Base-by-base conservation (phyloP, 306 rosid genomes). In the Gillenia trifoliata region DNA sequence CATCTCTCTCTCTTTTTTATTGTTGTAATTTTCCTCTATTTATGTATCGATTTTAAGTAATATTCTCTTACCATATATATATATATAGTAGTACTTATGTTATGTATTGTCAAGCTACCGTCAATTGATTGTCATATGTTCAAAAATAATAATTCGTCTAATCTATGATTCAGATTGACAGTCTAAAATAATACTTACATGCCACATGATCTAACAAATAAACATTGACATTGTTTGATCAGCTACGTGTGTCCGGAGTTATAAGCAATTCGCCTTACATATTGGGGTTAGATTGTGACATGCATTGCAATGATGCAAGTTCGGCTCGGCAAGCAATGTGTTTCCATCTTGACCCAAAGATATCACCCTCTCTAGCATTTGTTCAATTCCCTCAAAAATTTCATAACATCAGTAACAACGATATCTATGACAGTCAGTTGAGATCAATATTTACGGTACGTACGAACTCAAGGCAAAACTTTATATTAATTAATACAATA, bases 331-430 rank as follows among this genome's bases (percentile, higher is more conserved):
- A 82, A 69, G 96, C 93, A 3, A 77, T 89, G 90, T 93, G 96
- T 31, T 87, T 93, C 79, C 92, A 82, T 56, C 98, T 93, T 55
- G 91, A 89, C 78, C 81, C 84, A 8, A 60, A 85, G 57, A 82
- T 85, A n/a, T 90, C 93, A 3, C 64, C 87, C 26, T 76, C 89
- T 23, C 78, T 88, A 31, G 82, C 93, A 61, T 82, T 88, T 23
- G 96, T 90, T 73, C 96, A 90, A 40, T 90, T 88, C 77, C 96
- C 91, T 77, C 91, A 83, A 67, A 85, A 55, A 66, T 90, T 88
- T 72, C 81, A 81, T 64, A 79, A 82, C 60, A 75, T 88, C 57
- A 81, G 85, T 65, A 78, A 78, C 70, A 78, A 86, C 54, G 96
- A 90, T 76, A 86, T 90, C 47, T 90, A 90, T 76, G 90, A 86